These are phyloP conservation scores for Colletotrichum liaoningense DNA, from an alignment of 2,329 filamentous ascomycete genomes.

Conservation along the genomic window DNA sequence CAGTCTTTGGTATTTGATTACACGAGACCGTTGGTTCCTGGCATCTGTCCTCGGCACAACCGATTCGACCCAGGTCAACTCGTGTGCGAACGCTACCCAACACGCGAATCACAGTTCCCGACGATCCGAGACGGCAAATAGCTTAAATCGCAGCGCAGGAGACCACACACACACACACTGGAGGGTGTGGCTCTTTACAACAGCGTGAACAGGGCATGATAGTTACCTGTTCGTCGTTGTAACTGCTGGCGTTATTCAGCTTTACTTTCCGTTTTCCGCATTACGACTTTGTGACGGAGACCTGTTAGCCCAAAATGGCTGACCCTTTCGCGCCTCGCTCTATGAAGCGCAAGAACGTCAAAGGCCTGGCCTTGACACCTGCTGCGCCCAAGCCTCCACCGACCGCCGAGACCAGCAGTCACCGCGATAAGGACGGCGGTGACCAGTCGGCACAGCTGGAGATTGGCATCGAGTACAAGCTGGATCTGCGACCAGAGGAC, in stretches of 20 bases:
- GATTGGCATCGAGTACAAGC: slow-evolving; percentile 96
- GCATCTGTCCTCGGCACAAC: not conserved
- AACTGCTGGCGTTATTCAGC: slow-evolving; percentile 17
- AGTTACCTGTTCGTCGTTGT: not conserved
- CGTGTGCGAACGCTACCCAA: not conserved
- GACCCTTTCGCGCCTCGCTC: slow-evolving; percentile 77
- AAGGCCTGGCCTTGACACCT: slow-evolving; percentile 89
- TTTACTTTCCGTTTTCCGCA: not conserved
- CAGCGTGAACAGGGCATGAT: slow-evolving; percentile 3
- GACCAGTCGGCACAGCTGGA: slow-evolving; percentile 78
- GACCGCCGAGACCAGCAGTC: slow-evolving; percentile 78
- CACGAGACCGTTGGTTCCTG: not conserved
- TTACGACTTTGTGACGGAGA: not conserved
- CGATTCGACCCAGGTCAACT: not conserved
- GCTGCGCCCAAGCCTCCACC: slow-evolving; percentile 78
- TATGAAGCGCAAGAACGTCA: slow-evolving; percentile 99
- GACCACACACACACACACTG: not conserved
- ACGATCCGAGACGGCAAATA: not conserved
- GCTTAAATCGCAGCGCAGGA: not conserved
- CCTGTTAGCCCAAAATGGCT: slow-evolving; percentile 60
- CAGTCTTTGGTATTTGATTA: not conserved
- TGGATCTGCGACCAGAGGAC: slow-evolving; percentile 92
- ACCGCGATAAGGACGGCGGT: slow-evolving; percentile 68
- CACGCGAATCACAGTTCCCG: not conserved
- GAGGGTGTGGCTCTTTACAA: not conserved